Percentiles rank a stretch among this genome's conserved stretches.
Evolutionary conservation across 768 basidiomycete species (phyloP).

Genomic region (Cyathus striatus): DNA sequence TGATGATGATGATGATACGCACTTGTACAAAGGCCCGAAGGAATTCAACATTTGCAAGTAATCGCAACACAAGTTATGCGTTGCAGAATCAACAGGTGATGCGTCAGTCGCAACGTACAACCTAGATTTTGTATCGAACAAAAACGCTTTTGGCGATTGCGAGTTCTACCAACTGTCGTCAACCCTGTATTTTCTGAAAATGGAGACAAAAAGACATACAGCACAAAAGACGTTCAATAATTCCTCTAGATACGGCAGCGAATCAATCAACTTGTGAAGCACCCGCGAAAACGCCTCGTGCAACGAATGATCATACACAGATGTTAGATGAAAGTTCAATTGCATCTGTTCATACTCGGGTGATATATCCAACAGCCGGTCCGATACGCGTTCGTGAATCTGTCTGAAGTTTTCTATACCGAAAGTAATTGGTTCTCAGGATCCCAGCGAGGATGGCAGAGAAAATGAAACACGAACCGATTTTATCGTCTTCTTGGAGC

Average conservation of each 20-base stretch:
- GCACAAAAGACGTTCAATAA: slow-evolving; percentile 83
- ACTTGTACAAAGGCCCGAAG: slow-evolving; percentile 87
- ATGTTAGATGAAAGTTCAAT: slow-evolving; percentile 87
- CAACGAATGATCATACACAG: slow-evolving; percentile 87
- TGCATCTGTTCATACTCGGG: slow-evolving; percentile 75
- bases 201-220: slow-evolving; percentile 30
- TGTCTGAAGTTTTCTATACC: slow-evolving; percentile 81
- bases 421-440: neutral
- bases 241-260: slow-evolving; percentile 81
- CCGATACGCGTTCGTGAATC: slow-evolving; percentile 81
- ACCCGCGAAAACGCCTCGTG: slow-evolving; percentile 91
- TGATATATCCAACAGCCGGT: slow-evolving; percentile 73
- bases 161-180: slow-evolving; percentile 56
- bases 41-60: slow-evolving; percentile 85
- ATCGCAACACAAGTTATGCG: slow-evolving; percentile 86
- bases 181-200: neutral
- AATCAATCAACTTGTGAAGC: slow-evolving; percentile 80
- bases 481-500: slow-evolving; percentile 85
- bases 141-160: slow-evolving; percentile 88
- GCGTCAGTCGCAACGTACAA: slow-evolving; percentile 93
- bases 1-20: slow-evolving; percentile 8
- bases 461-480: slow-evolving; percentile 45
- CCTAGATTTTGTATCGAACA: slow-evolving; percentile 83
- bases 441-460: neutral
- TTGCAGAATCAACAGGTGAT: slow-evolving; percentile 84